Evolutionary conservation across 768 basidiomycete genomes (phyloP).

Genomic region (Collybia nuda): DNA sequence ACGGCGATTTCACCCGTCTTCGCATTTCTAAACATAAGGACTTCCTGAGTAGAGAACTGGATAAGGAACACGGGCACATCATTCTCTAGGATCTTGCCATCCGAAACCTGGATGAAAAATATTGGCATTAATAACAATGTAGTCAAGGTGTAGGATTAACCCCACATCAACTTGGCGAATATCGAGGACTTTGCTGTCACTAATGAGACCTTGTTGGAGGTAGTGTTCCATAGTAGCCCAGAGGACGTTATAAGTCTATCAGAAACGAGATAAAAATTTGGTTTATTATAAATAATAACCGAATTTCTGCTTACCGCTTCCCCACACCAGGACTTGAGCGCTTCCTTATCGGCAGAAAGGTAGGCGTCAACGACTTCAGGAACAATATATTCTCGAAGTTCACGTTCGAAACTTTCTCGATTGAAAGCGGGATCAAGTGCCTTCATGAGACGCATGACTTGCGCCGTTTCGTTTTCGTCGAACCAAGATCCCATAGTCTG

Average conservation of each 20-base stretch:
- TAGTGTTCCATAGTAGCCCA: constrained; percentile 98
- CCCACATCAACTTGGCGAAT: constrained; percentile 96
- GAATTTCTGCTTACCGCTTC: constrained; percentile 72
- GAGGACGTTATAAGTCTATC: constrained; percentile 93
- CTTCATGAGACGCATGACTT: constrained; percentile 86
- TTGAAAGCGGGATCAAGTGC: constrained; percentile 86
- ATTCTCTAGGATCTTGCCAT: constrained; percentile 89
- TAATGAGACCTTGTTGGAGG: constrained; percentile 84
- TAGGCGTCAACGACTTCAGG: constrained; percentile 98
- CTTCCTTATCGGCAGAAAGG: constrained; percentile 83
- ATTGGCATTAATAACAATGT: not conserved
- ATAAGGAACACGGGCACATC: constrained; percentile 89
- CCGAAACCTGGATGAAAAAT: constrained; percentile 56
- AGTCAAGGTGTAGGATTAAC: constrained; percentile 22
- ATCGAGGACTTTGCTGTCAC: constrained; percentile 93
- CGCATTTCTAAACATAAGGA: constrained; percentile 86
- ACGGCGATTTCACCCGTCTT: constrained; percentile 85
- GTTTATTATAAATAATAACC: too few relatives aligned
- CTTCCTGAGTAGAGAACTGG: constrained; percentile 91
- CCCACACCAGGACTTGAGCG: constrained; percentile 87
- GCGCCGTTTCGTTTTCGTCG: constrained; percentile 98
- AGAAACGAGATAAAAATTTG: not conserved
- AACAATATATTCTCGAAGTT: constrained; percentile 94
- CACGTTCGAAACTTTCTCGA: constrained; percentile 84
- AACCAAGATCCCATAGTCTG: constrained; percentile 86